phyloP scores from a whole-genome alignment of 1,284 basidiomycete genomes.

The Puccinia triticina region DNA sequence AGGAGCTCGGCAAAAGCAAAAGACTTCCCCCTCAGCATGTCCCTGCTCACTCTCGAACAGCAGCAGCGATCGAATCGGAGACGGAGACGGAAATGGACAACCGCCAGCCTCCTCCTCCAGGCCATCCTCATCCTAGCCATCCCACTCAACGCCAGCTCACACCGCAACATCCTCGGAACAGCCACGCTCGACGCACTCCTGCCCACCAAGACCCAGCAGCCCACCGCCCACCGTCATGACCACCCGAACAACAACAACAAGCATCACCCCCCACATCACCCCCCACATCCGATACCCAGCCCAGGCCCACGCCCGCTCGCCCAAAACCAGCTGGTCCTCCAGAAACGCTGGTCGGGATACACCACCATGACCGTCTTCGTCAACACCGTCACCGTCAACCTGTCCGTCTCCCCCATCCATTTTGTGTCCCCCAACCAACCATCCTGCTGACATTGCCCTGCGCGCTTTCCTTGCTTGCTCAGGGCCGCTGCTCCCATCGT shows the following conservation, averaged over 20 bases:
- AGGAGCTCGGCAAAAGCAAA: too few species aligned
- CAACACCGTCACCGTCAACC: conserved; percentile 42
- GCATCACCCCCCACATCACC: too few species aligned
- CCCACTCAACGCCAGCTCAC: neutral
- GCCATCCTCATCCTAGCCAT: neutral
- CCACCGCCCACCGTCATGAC: too few species aligned
- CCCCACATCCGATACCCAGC: neutral
- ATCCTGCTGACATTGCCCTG: neutral
- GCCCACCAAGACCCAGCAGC: neutral
- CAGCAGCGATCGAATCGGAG: neutral
- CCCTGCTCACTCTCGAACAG: neutral
- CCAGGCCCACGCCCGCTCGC: too few species aligned
- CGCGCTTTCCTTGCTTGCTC: neutral
- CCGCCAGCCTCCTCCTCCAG: neutral
- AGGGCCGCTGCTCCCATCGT: conserved; percentile 23
- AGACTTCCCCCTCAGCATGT: too few species aligned
- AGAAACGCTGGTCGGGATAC: conserved; percentile 32
- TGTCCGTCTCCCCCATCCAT: conserved; percentile 5
- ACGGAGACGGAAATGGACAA: neutral
- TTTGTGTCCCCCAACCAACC: neutral
- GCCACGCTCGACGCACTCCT: neutral
- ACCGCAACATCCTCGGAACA: neutral
- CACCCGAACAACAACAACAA: neutral
- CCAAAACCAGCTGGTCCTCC: conserved; percentile 19
- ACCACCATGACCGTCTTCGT: conserved; percentile 46